Evolutionary conservation across 2,329 filamentous ascomycete species (phyloP), one percentile per base, ranked within the genome.

Genomic region (Ampelomyces quisqualis): DNA sequence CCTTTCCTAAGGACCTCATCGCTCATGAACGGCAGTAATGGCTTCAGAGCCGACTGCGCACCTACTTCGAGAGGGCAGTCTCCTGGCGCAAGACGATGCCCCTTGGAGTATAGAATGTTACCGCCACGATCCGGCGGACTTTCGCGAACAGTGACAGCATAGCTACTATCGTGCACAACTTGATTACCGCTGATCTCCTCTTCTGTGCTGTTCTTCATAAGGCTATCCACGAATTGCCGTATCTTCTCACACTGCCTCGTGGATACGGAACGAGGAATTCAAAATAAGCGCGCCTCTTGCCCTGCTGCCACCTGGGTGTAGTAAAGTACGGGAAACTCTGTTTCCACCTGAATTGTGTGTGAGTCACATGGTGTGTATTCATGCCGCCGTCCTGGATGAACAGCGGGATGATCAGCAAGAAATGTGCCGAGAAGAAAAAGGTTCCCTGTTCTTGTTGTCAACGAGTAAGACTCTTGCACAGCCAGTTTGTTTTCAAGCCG

Each of bases 401-500:
- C 23, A 55, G 30, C 7, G 54, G 52, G 5, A 48, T 38, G 13
- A 58, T 47, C 2, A 47, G 48, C 40, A 43, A n/a, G n/a, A n/a
- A n/a, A n/a, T n/a, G n/a, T 39, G 28, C 35, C 41, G 7, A 49
- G 23, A n/a, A 58, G 38, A 0, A 32, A 17, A 20, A 34, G 31
- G n/a, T n/a, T n/a, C n/a, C n/a, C n/a, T n/a, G n/a, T n/a, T n/a
- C n/a, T n/a, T n/a, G n/a, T n/a, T n/a, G n/a, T n/a, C n/a, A n/a
- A n/a, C n/a, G n/a, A n/a, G n/a, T n/a, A n/a, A n/a, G n/a, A n/a
- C n/a, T n/a, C n/a, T n/a, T n/a, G n/a, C n/a, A n/a, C n/a, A n/a
- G n/a, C n/a, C n/a, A n/a, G n/a, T n/a, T n/a, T n/a, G n/a, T n/a
- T n/a, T n/a, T n/a, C n/a, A n/a, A n/a, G n/a, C n/a, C n/a, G n/a